Evolutionary conservation across 768 basidiomycete genomes (phyloP).

Genomic region (Tylopilus vinaceipallidus): DNA sequence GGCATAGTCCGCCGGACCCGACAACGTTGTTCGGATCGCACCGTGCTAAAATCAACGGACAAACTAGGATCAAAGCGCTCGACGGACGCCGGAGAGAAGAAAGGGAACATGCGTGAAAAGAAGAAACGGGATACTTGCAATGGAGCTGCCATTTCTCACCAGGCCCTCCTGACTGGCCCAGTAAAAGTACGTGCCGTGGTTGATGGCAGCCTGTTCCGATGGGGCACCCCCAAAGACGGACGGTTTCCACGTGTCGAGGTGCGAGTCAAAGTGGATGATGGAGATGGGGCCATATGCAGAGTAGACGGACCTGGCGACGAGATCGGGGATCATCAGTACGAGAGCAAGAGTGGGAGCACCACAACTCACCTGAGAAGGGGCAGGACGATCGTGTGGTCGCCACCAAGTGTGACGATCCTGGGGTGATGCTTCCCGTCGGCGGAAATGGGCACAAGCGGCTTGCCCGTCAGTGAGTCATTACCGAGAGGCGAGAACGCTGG

Average conservation of each 20-base stretch:
- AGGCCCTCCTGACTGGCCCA: constrained; percentile 83
- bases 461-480: constrained; percentile 59
- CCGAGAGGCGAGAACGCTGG: constrained; percentile 59
- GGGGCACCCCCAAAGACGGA: constrained; percentile 73
- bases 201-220: constrained; percentile 69
- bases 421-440: constrained; percentile 75
- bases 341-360: neutral
- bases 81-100: constrained; percentile 11
- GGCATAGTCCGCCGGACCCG: constrained; percentile 70
- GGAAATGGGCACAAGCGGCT: constrained; percentile 56
- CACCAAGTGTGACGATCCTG: constrained; percentile 78
- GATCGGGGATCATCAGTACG: neutral
- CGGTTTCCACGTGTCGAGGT: constrained; percentile 80
- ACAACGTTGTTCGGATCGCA: constrained; percentile 82
- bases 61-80: constrained; percentile 76
- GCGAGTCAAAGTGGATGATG: constrained; percentile 86
- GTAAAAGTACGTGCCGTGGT: constrained; percentile 90
- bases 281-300: constrained; percentile 77
- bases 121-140: constrained; percentile 64
- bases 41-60: constrained; percentile 61
- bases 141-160: constrained; percentile 73
- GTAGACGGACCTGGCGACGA: constrained; percentile 58
- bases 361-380: constrained; percentile 41
- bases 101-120: constrained; percentile 10
- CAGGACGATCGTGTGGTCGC: constrained; percentile 83